A percentile compares a stretch with the other conserved stretches of the same genome.
phyloP scores from a whole-genome alignment of 2,329 filamentous ascomycete genomes.

The Venturia aucupariae region DNA sequence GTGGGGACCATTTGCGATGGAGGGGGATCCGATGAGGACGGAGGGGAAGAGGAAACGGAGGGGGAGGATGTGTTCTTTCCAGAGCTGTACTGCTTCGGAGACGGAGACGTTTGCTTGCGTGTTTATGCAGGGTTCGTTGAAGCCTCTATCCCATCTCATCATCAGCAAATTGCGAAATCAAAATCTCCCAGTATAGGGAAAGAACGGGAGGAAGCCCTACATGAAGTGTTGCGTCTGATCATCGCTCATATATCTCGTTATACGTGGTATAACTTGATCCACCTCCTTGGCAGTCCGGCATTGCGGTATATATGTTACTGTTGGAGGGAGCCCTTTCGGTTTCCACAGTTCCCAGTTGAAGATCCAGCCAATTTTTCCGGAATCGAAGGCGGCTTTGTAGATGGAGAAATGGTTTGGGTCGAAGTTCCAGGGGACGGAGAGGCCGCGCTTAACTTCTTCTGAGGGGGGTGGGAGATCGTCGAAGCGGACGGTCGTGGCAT shows the following conservation, averaged over 20 bases:
- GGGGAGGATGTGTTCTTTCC: slow-evolving; percentile 4
- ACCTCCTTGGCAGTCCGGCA: slow-evolving; percentile 8
- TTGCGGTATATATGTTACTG: not conserved
- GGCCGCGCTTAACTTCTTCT: not conserved
- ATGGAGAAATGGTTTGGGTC: slow-evolving; percentile 5
- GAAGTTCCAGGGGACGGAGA: slow-evolving; percentile 10
- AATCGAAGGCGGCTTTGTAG: slow-evolving; percentile 6
- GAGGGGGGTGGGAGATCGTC: not conserved
- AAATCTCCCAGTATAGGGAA: no score
- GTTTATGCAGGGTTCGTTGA: slow-evolving; percentile 11
- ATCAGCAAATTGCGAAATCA: no score
- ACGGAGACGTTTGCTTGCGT: not conserved
- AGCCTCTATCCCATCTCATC: slow-evolving; percentile 1
- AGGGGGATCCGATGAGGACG: slow-evolving; percentile 5
- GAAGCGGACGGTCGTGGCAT: not conserved
- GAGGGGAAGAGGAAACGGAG: not conserved
- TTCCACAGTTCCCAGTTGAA: slow-evolving; percentile 12
- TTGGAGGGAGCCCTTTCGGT: not conserved
- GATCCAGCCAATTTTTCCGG: slow-evolving; percentile 9
- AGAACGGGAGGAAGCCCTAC: not conserved
- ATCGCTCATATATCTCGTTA: not conserved
- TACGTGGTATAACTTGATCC: not conserved
- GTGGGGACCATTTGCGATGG: not conserved
- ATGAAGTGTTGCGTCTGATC: slow-evolving; percentile 4
- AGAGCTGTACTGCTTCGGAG: not conserved